Evolutionary conservation across 805 yeast genomes (phyloP).

Genomic region (Ogataea ramenticola): DNA sequence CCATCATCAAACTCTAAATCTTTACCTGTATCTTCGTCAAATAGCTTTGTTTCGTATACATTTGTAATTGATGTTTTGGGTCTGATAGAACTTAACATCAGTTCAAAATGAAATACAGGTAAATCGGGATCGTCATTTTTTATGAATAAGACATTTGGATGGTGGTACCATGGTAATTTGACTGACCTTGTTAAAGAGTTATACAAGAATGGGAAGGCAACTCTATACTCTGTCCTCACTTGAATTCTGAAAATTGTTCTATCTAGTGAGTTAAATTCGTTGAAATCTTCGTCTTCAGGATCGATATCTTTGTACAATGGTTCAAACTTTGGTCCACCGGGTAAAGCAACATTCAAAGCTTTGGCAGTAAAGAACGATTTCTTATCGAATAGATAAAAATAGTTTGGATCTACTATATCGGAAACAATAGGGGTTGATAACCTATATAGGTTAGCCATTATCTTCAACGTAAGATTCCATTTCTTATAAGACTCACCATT

Average conservation of each 20-base stretch:
- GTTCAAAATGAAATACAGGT: slow-evolving; percentile 51
- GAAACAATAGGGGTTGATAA: slow-evolving; percentile 66
- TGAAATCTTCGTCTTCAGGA: slow-evolving; percentile 65
- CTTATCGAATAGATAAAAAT: slow-evolving; percentile 66
- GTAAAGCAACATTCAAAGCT: slow-evolving; percentile 77
- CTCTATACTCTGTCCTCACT: slow-evolving; percentile 72
- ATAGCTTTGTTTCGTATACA: slow-evolving; percentile 6
- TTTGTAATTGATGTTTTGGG: slow-evolving; percentile 15
- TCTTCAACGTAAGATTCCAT: slow-evolving; percentile 59
- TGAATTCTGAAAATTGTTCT: slow-evolving; percentile 76
- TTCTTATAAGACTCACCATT: slow-evolving; percentile 72
- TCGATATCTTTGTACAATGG: slow-evolving; percentile 65
- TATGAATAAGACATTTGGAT: slow-evolving; percentile 48
- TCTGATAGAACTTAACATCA: slow-evolving; percentile 49
- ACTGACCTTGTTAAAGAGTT: slow-evolving; percentile 71
- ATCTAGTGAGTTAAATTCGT: slow-evolving; percentile 86
- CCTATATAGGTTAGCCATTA: slow-evolving; percentile 59
- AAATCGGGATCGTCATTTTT: slow-evolving; percentile 40
- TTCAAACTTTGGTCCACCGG: slow-evolving; percentile 96
- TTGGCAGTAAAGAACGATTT: slow-evolving; percentile 85
- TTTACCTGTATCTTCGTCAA: slow-evolving; percentile 20
- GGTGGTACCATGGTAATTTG: slow-evolving; percentile 52
- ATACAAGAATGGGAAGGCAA: slow-evolving; percentile 82
- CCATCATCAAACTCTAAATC: slow-evolving; percentile 31
- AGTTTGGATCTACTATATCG: slow-evolving; percentile 51